Evolutionary conservation across 73 alveolate genomes (phyloP), one percentile per base, ranked within the genome.

Genomic region (Blepharisma stoltei): DNA sequence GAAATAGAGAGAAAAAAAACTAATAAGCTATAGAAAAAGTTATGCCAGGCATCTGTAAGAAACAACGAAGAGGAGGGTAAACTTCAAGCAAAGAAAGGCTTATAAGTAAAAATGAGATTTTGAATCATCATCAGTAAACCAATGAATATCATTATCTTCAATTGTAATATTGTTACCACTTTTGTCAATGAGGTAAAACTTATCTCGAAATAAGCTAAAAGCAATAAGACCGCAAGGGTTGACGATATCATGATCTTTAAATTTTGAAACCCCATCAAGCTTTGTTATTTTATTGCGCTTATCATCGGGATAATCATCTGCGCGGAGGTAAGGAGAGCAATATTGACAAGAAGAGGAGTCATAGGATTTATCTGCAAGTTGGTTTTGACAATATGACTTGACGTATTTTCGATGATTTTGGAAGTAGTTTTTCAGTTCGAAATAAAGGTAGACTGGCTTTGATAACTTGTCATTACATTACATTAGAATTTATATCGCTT

Each of bases 391-490:
- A 14, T 60, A 14, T 60, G 73, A 60, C 23, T 60, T 60, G 18
- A 60, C 46, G 46, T 60, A 60, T 14, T 18, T 60, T 25, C 73
- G 14, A 25, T 60, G 73, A 60, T 60, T 60, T 60, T 60, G 73
- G 46, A 14, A 25, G 5, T 18, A 60, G 45, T 60, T 25, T 11
- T 14, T 20, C 2, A 20, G 23, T 2, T 20, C 37, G 5, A 60
- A 8, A 25, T 60, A 60, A 60, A 60, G 49, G 5, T 20, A 60
- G 14, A 60, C 73, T 1, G 73, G 73, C 18, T 60, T 25, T 20
- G 38, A 20, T 25, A 60, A 8, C 11, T 49, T 49, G 7, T 11
- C 55, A 49, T 49, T 7, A 49, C 11, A 49, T 49, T 49, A 7
- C 55, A 49, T 49, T 11, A 49, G 55, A 49, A 11, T 49, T 11